Base-by-base conservation (phyloP, 192 early-diverging fungal genomes). In the Gaertneriomyces sp. region DNA sequence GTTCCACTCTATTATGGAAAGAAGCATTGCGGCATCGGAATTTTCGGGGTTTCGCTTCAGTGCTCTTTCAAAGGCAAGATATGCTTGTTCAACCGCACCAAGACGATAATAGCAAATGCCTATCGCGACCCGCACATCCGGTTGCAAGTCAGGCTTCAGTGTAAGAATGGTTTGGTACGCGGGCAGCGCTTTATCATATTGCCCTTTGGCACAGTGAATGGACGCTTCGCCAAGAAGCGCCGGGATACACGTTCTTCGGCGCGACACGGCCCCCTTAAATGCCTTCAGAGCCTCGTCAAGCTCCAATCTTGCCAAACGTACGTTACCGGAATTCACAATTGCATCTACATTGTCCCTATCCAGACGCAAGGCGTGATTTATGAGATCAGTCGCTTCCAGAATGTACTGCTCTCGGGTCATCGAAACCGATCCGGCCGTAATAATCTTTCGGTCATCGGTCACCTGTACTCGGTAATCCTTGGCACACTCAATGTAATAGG, bases 81-180 rank as follows among this genome's bases (percentile, higher is more conserved):
- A 76, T 9, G 95, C 91, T 47, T 89, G 76, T 11, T 73, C 77
- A 17, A 64, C 20, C 79, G 90, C 88, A 2, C 82, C 81, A 5
- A 95, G 78, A 49, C 85, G 84, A 61, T 87, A 78, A 73, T 86
- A 91, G 71, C 95, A 98, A 58, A 94, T 78, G 11, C 92, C 93
- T 65, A 98, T 93, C 17, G 90, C 86, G 20, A 94, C 74, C 33
- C 95, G 86, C 44, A 85, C 79, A 72, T 94, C 86, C 51, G 91
- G 80, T 61, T 74, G 73, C 12, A 81, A 71, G 5, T 78, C 68
- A 2, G 93, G 87, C 39, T 74, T 69, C 58, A 86, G 61, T 42
- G 54, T 76, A 4, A 94, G 79, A 10, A 91, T 83, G 50, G 79
- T 82, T 71, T 95, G 93, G 70, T 95, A 98, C 20, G 70, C 65